Base-by-base conservation (phyloP, 768 basidiomycete species). In the Xanthoconium purpureum region DNA sequence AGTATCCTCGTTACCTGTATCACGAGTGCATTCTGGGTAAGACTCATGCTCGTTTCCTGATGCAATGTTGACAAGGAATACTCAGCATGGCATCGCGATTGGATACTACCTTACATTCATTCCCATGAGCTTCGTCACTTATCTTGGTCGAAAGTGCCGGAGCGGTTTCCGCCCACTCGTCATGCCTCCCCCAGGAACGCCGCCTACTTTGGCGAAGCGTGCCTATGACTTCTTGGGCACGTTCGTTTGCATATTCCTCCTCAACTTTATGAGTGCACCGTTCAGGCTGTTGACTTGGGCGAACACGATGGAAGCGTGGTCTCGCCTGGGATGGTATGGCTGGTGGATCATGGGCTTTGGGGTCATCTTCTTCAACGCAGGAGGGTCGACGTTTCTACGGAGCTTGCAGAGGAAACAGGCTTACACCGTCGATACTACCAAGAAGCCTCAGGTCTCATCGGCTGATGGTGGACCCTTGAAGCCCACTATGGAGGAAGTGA, bases 101-200 rank as follows among this genome's bases (percentile, higher is more conserved):
- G 94, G 96, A 15, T 98, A 98, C 76, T 98, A 98, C 69, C 72
- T 98, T 42, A 88, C 93, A 2, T 99, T 98, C 80, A 63, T 95
- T 59, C 80, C 89, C 58, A 94, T 85, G 32, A 93, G 90, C 18
- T 88, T 98, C 69, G 76, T 91, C 57, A 93, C 92, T 24, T 84
- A 94, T 17, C 79, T 82, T 18, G 92, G 83, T 14, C 87, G 93
- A 54, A 83, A 89, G 40, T 83, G 84, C 51, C 87, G 96, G 3
- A 73, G 77, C 58, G 82, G 87, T 67, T 73, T 98, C 63, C 91
- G 96, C 12, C 95, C 97, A 0, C 80, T 98, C 60, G 76, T 97
- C 70, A 80, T 92, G 28, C 73, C 81, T 12, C 66, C 74, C 10
- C 69, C 76, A 52, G 74, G 77, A 56, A 61, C 78, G 29, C 71